phyloP scores from a whole-genome alignment of 495 filamentous ascomycete species.

The Trichocladium antarcticum region DNA sequence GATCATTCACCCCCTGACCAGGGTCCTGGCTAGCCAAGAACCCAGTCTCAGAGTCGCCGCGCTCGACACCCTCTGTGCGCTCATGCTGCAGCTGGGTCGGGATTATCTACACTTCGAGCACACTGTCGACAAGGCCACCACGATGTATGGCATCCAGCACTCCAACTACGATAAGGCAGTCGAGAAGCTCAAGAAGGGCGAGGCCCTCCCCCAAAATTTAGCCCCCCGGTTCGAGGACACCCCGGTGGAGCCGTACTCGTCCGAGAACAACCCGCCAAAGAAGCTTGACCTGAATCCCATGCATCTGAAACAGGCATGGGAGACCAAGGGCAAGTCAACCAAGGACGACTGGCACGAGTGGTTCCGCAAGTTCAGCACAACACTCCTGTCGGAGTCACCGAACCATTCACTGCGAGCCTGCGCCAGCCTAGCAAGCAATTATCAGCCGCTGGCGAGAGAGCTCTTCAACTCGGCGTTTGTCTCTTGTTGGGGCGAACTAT shows the following conservation, averaged over 20 bases:
- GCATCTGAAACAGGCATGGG: conserved; percentile 95
- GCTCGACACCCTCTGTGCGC: conserved; percentile 88
- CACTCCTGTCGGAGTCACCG: conserved; percentile 87
- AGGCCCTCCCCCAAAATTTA: conserved; percentile 85
- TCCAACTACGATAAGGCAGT: conserved; percentile 84
- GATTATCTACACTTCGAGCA: conserved; percentile 90
- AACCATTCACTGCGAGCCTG: conserved; percentile 90
- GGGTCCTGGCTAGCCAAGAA: conserved; percentile 63
- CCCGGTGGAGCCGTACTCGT: conserved; percentile 61
- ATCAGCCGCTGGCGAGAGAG: conserved; percentile 81
- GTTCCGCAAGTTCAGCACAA: conserved; percentile 93
- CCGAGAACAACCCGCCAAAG: conserved; percentile 72
- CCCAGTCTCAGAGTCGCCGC: conserved; percentile 66
- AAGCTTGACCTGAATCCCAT: conserved; percentile 94
- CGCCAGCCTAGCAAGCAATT: conserved; percentile 78
- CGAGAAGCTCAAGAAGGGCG: conserved; percentile 84
- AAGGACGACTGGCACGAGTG: conserved; percentile 98
- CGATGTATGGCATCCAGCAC: conserved; percentile 62
- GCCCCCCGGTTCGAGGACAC: conserved; percentile 73
- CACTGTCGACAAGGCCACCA: conserved; percentile 70
- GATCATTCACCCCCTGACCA: conserved; percentile 80
- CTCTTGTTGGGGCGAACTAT: conserved; percentile 96
- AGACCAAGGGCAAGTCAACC: conserved; percentile 87
- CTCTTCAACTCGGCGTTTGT: conserved; percentile 98
- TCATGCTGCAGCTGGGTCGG: conserved; percentile 89